phyloP scores from a whole-genome alignment of 192 early-diverging fungal species.

The Coemansia furcata region DNA sequence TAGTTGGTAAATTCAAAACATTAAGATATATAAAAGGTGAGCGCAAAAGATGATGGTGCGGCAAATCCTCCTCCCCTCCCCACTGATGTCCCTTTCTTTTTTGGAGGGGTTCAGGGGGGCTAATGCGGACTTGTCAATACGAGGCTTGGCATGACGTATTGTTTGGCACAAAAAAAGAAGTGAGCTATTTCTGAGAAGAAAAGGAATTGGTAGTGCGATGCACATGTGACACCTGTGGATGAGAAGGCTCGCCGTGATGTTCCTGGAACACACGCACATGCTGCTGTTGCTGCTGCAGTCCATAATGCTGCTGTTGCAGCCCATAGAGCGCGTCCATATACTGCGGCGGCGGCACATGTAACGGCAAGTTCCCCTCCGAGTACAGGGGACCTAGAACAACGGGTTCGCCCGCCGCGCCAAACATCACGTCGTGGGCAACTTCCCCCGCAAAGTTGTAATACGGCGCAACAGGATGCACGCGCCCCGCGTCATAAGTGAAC shows the following conservation, averaged over 20 bases:
- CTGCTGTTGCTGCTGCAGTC: not conserved
- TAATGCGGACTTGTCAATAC: too few relatives aligned
- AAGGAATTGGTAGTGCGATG: not conserved
- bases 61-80: too few relatives aligned
- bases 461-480: not conserved
- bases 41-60: too few relatives aligned
- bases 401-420: not conserved
- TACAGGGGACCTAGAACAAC: not conserved
- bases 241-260: not conserved
- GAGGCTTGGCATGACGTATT: too few relatives aligned
- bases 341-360: not conserved
- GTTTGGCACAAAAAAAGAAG: too few relatives aligned
- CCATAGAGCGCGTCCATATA: not conserved
- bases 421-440: not conserved
- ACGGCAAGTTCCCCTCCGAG: not conserved
- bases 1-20: too few relatives aligned
- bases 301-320: conserved; percentile 5
- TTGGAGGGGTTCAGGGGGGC: too few relatives aligned
- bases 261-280: not conserved
- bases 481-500: too few relatives aligned
- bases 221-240: not conserved
- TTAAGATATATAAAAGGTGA: too few relatives aligned
- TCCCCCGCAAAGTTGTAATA: not conserved
- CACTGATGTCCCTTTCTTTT: too few relatives aligned
- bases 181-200: too few relatives aligned